phyloP scores from a whole-genome alignment of 257 asterid species.

The Oldenlandia corymbosa region DNA sequence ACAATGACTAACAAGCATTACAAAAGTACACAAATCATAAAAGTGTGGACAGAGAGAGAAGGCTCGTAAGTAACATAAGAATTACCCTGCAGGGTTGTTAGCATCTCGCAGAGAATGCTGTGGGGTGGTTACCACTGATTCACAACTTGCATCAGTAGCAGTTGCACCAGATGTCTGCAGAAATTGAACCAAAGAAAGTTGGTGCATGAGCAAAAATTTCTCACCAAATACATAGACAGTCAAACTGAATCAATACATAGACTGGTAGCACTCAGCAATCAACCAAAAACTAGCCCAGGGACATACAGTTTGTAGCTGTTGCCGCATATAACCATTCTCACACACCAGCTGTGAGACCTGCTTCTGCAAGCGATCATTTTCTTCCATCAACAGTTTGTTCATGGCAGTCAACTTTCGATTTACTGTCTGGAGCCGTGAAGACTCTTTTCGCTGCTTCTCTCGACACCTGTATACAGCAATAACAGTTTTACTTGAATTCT shows the following conservation, averaged over 20 bases:
- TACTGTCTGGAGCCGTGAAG: constrained; percentile 76
- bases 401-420: constrained; percentile 75
- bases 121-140: constrained; percentile 78
- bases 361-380: constrained; percentile 90
- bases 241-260: neutral
- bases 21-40: neutral
- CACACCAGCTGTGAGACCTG: constrained; percentile 91
- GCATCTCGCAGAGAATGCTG: constrained; percentile 82
- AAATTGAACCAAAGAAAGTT: neutral
- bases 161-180: constrained; percentile 50
- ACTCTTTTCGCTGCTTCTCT: constrained; percentile 88
- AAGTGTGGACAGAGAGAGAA: neutral
- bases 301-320: constrained; percentile 75
- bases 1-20: neutral
- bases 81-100: constrained; percentile 96
- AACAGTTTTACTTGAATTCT: neutral
- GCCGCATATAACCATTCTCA: constrained; percentile 81
- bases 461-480: constrained; percentile 56
- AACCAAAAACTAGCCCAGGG: constrained; percentile 4
- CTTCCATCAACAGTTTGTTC: constrained; percentile 95
- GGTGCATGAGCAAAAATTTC: neutral
- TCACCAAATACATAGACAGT: neutral
- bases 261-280: neutral
- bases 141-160: constrained; percentile 70
- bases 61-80: constrained; percentile 8